Evolutionary conservation across 164 flowering plant species (phyloP).

Genomic region (Euptelea pleiosperma): DNA sequence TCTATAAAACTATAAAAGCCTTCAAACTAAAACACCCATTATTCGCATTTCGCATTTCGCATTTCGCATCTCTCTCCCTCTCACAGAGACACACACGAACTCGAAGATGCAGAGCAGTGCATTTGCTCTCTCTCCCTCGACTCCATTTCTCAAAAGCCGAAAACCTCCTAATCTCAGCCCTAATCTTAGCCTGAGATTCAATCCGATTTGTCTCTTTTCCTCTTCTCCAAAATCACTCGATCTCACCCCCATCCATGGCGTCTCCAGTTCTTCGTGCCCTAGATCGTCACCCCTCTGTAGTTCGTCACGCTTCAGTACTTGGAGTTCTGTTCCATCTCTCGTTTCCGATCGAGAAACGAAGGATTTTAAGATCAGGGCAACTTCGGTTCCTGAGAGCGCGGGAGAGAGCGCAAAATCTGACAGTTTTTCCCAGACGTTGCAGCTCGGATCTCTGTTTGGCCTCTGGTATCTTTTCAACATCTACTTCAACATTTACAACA

Average conservation of each 20-base stretch:
- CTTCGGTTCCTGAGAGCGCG: conserved; percentile 42
- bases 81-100: no score
- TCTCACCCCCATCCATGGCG: conserved; percentile 25
- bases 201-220: conserved; percentile 23
- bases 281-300: conserved; percentile 2
- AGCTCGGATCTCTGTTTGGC: conserved; percentile 61
- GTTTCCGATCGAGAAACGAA: conserved; percentile 18
- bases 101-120: conserved; percentile 50
- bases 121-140: conserved; percentile 32
- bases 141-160: conserved; percentile 26
- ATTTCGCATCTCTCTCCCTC: not conserved
- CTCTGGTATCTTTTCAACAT: conserved; percentile 79
- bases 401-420: conserved; percentile 28
- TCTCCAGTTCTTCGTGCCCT: conserved; percentile 10
- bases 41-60: not conserved
- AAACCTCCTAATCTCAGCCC: conserved; percentile 1
- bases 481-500: conserved; percentile 86
- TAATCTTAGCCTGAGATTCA: conserved; percentile 18
- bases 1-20: no score
- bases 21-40: no score
- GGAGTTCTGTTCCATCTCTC: conserved; percentile 21
- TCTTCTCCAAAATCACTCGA: conserved; percentile 20
- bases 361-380: conserved; percentile 33
- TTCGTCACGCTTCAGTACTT: conserved; percentile 19
- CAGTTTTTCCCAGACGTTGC: conserved; percentile 34